Base-by-base conservation (phyloP, 2,329 filamentous ascomycete species). In the Fusarium udum region DNA sequence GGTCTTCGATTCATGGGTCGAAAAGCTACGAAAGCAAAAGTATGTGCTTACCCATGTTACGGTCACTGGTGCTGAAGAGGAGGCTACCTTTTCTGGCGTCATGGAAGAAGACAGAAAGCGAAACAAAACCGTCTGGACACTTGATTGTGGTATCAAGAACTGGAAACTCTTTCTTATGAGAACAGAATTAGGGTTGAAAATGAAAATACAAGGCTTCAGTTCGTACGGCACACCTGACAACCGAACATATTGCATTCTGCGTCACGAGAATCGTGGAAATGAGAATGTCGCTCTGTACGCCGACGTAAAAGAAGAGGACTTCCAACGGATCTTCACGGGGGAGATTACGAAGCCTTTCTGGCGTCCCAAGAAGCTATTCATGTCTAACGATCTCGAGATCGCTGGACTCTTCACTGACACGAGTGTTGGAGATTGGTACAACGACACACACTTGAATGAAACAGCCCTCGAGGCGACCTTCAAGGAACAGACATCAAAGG, bases 341-440 rank as follows among this genome's bases (percentile, higher is more conserved):
- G 48, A 71, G 11, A 71, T 61, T 12, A 16, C 56, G 10, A 72
- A 74, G 34, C 74, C 70, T 16, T 71, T 75, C 43, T 72, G 74
- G 60, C 64, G 59, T 2, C 69, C 71, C 10, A 28, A 46, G 11
- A 69, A 58, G 22, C 56, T 73, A 3, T 73, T 56, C 34, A 39
- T 73, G 7, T 75, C 74, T 9, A 69, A 76, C 24, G 65, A 76
- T 28, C 61, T 71, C 24, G 51, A 67, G 8, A 57, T 76, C 24
- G 66, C 71, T 8, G 65, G 74, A 16, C 51, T 69, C 18, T 69
- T 76, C 20, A 68, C 64, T 6, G 74, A 76, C 18, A 64, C 62
- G 14, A 64, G 46, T 11, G 43, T 73, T 15, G 71, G 71, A 5
- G 39, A 49, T 3, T 76, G 66, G 74, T 49, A 57, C 26, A 56